Evolutionary conservation across 202 grass and related monocot genomes (phyloP), one percentile per base, ranked within the genome.

Genomic region (Elaeis oleifera): DNA sequence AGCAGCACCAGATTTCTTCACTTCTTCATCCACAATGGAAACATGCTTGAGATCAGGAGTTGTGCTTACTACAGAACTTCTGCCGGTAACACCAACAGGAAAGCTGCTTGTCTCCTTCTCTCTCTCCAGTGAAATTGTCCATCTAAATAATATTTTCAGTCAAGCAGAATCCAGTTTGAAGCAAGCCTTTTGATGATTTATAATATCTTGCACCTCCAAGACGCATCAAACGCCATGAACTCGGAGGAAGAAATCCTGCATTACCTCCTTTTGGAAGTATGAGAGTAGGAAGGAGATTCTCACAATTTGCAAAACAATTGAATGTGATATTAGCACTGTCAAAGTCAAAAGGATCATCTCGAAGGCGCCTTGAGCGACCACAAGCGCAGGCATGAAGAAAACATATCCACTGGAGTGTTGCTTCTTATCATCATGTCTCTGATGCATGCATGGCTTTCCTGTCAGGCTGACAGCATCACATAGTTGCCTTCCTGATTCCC

Each of bases 361-460:
- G 76, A 63, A 89, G 77, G 23, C 77, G 54, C 70, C 92, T 79
- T 51, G 84, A 91, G 49, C 87, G 72, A 16, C 92, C 92, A 65
- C 92, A 96, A 51, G 87, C 81, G 75, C 92, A 96, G n/a, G 92
- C 87, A 86, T 91, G 92, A 75, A 91, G 85, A 68, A 91, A 62
- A 74, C 77, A 70, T 79, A 89, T 61, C 77, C 77, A 61, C 92
- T 96, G 26, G 81, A 91, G 65, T 96, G 92, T 72, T 79, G 80
- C 55, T 74, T 71, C 23, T 57, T 16, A 16, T 8, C 19, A 19
- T 66, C 60, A 66, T 96, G 92, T 55, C 71, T 90, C 23, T 22
- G 84, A 61, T 90, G 87, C 76, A 79, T 89, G 69, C 92, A 96
- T 51, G 82, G 82, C 81, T 73, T 91, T 59, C 87, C 84, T 49